Conservation (phyloP, 1,139 yeast genomes). For the Candida glucosophila region DNA sequence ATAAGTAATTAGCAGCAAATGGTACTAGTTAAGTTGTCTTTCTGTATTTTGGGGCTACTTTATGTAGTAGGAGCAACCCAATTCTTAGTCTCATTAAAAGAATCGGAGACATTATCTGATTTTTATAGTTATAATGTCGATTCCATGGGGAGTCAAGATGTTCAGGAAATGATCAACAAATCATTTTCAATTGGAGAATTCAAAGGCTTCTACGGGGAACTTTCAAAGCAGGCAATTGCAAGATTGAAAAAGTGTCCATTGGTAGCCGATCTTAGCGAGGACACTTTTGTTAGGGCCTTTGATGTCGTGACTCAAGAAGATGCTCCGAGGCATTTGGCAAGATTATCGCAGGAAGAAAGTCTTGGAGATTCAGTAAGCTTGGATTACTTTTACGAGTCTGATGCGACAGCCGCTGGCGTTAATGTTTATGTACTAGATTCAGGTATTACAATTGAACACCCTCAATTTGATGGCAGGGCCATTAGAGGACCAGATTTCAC, state of each 20-base stretch:
- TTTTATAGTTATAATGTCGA: conserved; percentile 32
- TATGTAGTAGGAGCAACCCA: conserved; percentile 4
- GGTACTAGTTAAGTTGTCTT: not conserved
- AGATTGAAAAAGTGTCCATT: conserved; percentile 39
- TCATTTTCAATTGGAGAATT: conserved; percentile 53
- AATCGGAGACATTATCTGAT: conserved; percentile 25
- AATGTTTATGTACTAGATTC: conserved; percentile 79
- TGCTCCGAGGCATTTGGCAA: conserved; percentile 64
- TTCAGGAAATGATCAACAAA: conserved; percentile 36
- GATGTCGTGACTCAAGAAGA: conserved; percentile 23
- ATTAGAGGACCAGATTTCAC: conserved; percentile 52
- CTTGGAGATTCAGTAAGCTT: conserved; percentile 11
- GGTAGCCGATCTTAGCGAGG: conserved; percentile 54
- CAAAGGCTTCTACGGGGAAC: conserved; percentile 55
- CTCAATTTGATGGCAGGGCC: conserved; percentile 63
- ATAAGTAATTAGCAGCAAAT: no score
- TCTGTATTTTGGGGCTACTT: not conserved
- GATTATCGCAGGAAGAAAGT: conserved; percentile 45
- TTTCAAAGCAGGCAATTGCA: conserved; percentile 39
- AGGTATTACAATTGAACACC: conserved; percentile 51
- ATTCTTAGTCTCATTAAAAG: conserved; percentile 19
- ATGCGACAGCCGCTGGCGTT: conserved; percentile 32
- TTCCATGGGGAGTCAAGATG: conserved; percentile 22
- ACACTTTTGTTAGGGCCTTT: conserved; percentile 42
- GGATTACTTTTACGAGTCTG: conserved; percentile 19